These are phyloP conservation scores for Cicer bijugum DNA, from an alignment of 306 rosid species.

Conservation along the genomic window DNA sequence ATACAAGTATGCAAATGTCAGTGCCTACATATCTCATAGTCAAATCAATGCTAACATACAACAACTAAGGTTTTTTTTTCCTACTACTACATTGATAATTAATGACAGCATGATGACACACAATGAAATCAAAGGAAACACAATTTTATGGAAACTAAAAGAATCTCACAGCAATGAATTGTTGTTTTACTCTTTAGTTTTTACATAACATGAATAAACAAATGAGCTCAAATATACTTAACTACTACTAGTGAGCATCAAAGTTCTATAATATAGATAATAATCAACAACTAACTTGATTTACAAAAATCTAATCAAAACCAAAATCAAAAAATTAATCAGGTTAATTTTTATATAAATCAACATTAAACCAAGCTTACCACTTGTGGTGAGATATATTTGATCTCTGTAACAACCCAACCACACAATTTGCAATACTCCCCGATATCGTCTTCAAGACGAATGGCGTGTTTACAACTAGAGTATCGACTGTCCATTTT, in stretches of 20 bases:
- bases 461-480: slow-evolving; percentile 37
- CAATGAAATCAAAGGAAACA: slow-evolving; percentile 4
- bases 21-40: not conserved
- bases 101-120: not conserved
- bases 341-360: not conserved
- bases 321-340: not conserved
- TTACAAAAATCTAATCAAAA: not conserved
- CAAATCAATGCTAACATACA: not conserved
- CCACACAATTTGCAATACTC: slow-evolving; percentile 38
- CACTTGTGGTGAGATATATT: slow-evolving; percentile 31
- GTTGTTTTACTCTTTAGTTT: not conserved
- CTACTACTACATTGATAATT: not conserved
- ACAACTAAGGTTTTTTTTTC: not conserved
- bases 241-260: too few species aligned
- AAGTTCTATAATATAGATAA: too few species aligned
- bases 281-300: not conserved
- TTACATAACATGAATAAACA: not conserved
- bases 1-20: too few species aligned
- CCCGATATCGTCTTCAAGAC: slow-evolving; percentile 45
- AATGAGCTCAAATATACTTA: too few species aligned
- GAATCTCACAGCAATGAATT: not conserved
- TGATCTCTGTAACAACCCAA: slow-evolving; percentile 18
- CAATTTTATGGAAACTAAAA: not conserved
- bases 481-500: not conserved
- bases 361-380: slow-evolving; percentile 42